phyloP scores from a whole-genome alignment of 2,329 filamentous ascomycete species.

The Aspergillus alliaceus region DNA sequence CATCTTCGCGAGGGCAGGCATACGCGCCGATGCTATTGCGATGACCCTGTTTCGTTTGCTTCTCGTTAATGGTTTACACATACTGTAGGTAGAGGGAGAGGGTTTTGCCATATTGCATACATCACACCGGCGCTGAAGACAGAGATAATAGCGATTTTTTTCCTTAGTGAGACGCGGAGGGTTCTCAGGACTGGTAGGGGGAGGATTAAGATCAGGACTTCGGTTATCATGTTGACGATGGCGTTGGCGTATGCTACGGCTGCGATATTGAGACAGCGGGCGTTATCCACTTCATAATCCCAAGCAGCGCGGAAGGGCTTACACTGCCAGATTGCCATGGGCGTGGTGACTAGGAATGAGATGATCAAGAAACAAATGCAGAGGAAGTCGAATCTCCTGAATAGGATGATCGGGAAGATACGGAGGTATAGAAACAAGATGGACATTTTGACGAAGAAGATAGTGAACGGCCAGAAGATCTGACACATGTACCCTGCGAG shows the following conservation, averaged over 20 bases:
- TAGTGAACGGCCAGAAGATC: background rate
- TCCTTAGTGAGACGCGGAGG: background rate
- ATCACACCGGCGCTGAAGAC: background rate
- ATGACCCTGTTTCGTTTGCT: background rate
- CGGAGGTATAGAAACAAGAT: conserved; percentile 2
- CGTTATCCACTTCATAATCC: background rate
- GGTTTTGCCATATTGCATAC: too few relatives aligned
- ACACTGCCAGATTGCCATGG: conserved; percentile 1
- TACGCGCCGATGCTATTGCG: background rate
- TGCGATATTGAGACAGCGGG: background rate
- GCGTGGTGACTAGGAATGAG: background rate
- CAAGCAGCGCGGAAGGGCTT: background rate
- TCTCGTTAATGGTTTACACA: background rate
- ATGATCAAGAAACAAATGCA: background rate
- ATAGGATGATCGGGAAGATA: background rate
- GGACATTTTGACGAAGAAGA: conserved; percentile 1
- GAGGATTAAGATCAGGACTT: background rate
- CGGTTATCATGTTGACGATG: background rate
- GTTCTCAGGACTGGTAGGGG: background rate
- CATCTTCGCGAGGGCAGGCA: background rate
- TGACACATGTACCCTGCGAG: background rate
- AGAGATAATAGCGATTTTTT: background rate
- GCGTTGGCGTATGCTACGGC: background rate
- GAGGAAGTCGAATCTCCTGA: background rate
- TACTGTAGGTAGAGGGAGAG: background rate